phyloP scores from a whole-genome alignment of 208 protist genomes.

The Lotmaria passim region DNA sequence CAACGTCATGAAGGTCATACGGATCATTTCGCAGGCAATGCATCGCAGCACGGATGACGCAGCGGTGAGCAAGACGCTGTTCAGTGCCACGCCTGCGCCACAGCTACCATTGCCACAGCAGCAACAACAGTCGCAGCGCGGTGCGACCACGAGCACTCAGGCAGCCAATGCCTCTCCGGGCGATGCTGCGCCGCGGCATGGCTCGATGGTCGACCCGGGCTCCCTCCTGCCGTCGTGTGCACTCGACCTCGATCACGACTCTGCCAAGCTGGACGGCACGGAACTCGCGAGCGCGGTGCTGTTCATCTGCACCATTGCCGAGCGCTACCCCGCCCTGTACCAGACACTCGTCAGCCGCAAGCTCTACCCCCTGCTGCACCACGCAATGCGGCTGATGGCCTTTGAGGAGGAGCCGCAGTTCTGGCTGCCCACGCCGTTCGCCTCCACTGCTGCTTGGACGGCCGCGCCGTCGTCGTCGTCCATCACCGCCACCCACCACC shows the following conservation, averaged over 20 bases:
- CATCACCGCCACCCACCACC: not conserved
- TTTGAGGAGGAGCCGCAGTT: slow-evolving; percentile 26
- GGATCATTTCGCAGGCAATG: slow-evolving; percentile 14
- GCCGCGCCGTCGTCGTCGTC: not conserved
- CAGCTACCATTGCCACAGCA: not conserved
- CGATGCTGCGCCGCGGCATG: not conserved
- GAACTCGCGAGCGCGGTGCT: slow-evolving; percentile 55
- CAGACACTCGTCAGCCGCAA: slow-evolving; percentile 43
- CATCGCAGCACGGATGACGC: slow-evolving; percentile 22
- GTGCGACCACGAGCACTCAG: not conserved
- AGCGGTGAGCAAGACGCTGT: not conserved
- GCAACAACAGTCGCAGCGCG: not conserved
- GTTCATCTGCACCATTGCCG: slow-evolving; percentile 51
- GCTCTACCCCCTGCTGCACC: slow-evolving; percentile 60
- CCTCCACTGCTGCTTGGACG: slow-evolving; percentile 24
- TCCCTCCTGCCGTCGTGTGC: slow-evolving; percentile 1
- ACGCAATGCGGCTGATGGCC: slow-evolving; percentile 38
- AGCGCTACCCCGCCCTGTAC: slow-evolving; percentile 42
- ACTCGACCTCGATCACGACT: slow-evolving; percentile 23
- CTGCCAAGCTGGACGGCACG: slow-evolving; percentile 27
- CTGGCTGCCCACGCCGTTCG: slow-evolving; percentile 18
- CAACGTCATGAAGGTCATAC: slow-evolving; percentile 28
- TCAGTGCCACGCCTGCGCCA: not conserved
- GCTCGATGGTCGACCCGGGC: slow-evolving; percentile 2
- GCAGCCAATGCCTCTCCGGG: not conserved